Percentiles rank a stretch among this genome's conserved stretches.
phyloP scores from a whole-genome alignment of 768 basidiomycete species.

The Hericium alpestre region DNA sequence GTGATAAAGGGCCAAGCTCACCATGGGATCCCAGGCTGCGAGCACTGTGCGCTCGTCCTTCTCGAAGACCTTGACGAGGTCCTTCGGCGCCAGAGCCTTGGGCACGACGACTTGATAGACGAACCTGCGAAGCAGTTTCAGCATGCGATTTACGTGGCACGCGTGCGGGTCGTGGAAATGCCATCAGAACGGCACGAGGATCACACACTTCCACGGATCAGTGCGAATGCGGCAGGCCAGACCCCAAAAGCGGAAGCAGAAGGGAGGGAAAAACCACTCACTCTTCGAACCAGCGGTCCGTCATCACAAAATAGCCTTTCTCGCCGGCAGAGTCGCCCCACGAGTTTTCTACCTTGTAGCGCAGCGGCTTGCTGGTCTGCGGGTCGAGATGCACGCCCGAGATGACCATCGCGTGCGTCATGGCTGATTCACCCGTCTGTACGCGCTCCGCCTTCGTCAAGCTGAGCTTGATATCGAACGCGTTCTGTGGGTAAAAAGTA shows the following conservation, averaged over 20 bases:
- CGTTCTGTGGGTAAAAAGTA: conserved; percentile 33
- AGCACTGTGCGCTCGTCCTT: conserved; percentile 51
- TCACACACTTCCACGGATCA: neutral
- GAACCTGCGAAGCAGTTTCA: conserved; percentile 34
- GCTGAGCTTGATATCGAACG: conserved; percentile 72
- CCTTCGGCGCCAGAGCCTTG: conserved; percentile 65
- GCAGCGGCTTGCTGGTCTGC: conserved; percentile 54
- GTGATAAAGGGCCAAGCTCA: conserved; percentile 18
- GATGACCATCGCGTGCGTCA: conserved; percentile 97
- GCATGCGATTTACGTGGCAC: too few species aligned
- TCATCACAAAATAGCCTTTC: conserved; percentile 90
- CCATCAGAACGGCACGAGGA: too few species aligned
- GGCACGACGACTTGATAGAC: conserved; percentile 93
- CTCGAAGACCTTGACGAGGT: conserved; percentile 76
- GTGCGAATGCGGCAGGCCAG: neutral
- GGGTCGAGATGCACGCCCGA: conserved; percentile 82
- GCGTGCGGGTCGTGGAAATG: too few species aligned
- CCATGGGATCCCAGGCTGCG: conserved; percentile 93
- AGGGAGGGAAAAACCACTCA: conserved; percentile 26
- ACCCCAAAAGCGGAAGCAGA: neutral
- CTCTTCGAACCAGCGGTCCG: conserved; percentile 86
- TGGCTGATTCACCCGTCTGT: conserved; percentile 70
- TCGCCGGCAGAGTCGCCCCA: conserved; percentile 76
- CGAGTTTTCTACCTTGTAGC: conserved; percentile 97
- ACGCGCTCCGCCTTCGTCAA: conserved; percentile 82